Conservation (phyloP, 306 rosid genomes). For the Prunus salicina region DNA sequence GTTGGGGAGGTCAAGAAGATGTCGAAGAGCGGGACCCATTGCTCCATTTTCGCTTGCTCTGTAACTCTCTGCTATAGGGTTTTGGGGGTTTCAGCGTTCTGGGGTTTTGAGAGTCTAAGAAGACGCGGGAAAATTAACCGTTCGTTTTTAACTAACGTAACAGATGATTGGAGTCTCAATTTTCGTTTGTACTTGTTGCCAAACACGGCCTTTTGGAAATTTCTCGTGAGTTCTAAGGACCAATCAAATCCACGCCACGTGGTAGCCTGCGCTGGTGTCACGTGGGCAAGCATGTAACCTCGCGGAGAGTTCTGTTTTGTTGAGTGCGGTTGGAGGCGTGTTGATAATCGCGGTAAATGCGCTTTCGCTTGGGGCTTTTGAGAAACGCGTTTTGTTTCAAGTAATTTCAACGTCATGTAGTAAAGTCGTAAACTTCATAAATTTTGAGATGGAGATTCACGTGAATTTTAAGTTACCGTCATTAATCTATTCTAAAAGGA, state of each 20-base stretch:
- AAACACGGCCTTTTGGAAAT: not conserved
- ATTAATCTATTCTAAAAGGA: not conserved
- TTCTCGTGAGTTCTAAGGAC: not conserved
- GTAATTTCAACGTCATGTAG: not conserved
- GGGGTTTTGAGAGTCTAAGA: not conserved
- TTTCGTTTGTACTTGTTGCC: conserved; percentile 9
- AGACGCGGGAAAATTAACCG: conserved; percentile 30
- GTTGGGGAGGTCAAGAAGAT: conserved; percentile 37
- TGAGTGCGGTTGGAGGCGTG: not conserved
- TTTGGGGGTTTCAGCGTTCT: not conserved
- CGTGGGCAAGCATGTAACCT: not conserved
- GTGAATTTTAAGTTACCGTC: not conserved
- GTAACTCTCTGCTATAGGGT: not conserved
- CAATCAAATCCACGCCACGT: conserved; percentile 6
- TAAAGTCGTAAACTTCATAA: not conserved
- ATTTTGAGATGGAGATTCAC: not conserved
- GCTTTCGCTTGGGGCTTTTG: not conserved
- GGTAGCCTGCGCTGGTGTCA: not conserved
- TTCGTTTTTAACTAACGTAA: not conserved
- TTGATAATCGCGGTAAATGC: not conserved
- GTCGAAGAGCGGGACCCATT: conserved; percentile 35
- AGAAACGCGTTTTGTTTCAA: not conserved
- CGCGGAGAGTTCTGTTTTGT: not conserved
- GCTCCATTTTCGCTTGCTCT: conserved; percentile 24
- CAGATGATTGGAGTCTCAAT: not conserved